Evolutionary conservation across 2,329 filamentous ascomycete genomes (phyloP), one percentile per base, ranked within the genome.

Genomic region (Penicillium sp.): DNA sequence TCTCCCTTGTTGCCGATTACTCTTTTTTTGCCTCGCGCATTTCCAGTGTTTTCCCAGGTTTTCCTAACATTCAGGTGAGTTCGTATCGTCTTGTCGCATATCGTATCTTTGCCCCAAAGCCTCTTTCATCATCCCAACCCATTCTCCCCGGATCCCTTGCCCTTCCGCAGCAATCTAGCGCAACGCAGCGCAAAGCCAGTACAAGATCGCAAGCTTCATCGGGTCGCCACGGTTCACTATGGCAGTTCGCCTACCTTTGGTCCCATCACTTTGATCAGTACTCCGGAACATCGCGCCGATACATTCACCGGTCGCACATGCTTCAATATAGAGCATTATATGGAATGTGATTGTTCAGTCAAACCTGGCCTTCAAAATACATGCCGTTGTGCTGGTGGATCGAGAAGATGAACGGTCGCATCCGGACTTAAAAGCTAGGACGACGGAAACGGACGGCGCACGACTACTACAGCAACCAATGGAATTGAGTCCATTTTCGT

Each of bases 381-480:
- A 13, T 18, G 14, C 19, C 29, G 14, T 10, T 13, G 30, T 16
- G 38, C 25, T 33, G 33, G 31, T 34, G 27, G 30, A 28, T 48
- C 1, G 39, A 43, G 31, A 36, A 27, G 33, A n/a, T 37, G 39
- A 33, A 42, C 52, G 49, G 56, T 57, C 55, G 52, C 52, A 56
- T 54, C 45, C 47, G 34, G 44, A 43, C 45, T 34, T 43, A 16
- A 39, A 39, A 25, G 13, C 35, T 19, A 27, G 38, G 31, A 42
- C 29, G 49, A 58, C 58, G 59, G 53, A 62, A 61, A 56, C 56
- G 59, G 55, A 50, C 53, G 46, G 52, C 54, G 50, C 50, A 54
- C 41, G 29, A 41, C 28, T 28, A 27, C 41, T 40, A 45, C 28
- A 25, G 41, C 36, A 49, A 27, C 35, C 47, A 38, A 31, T 39